Percentiles rank a stretch among this genome's conserved stretches.
These are phyloP conservation scores for Anisodus acutangulus DNA, from an alignment of 257 asterid genomes.

Conservation along the genomic window DNA sequence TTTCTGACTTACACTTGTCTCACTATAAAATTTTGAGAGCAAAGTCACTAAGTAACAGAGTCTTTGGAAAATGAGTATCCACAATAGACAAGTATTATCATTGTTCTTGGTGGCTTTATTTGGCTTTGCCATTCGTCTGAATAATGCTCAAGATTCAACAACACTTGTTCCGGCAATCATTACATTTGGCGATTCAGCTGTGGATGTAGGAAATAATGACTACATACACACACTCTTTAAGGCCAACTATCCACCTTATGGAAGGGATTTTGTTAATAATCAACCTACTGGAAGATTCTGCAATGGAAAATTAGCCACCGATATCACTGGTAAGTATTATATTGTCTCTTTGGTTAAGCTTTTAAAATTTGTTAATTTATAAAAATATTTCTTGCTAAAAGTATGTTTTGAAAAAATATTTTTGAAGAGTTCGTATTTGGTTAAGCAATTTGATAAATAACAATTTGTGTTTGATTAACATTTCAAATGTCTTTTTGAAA, in stretches of 20 bases:
- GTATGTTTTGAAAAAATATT: too few relatives aligned
- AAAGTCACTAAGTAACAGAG: neutral
- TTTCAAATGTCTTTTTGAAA: too few relatives aligned
- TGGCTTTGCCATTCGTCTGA: conserved; percentile 39
- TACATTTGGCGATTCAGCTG: conserved; percentile 81
- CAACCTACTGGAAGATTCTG: conserved; percentile 89
- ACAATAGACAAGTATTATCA: conserved; percentile 7
- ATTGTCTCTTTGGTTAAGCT: too few relatives aligned
- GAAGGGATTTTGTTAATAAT: conserved; percentile 64
- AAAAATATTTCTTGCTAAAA: too few relatives aligned
- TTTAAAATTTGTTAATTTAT: too few relatives aligned
- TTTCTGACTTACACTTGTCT: neutral
- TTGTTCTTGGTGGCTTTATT: conserved; percentile 37
- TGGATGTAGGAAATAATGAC: conserved; percentile 91
- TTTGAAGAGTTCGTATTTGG: too few relatives aligned
- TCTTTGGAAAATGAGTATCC: conserved; percentile 37
- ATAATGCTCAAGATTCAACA: conserved; percentile 49
- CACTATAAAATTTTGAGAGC: neutral
- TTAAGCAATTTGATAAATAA: too few relatives aligned
- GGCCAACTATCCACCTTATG: conserved; percentile 92
- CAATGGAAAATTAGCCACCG: conserved; percentile 90
- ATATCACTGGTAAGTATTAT: conserved; percentile 64
- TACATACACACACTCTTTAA: conserved; percentile 61
- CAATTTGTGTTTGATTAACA: too few relatives aligned
- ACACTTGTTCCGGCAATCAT: conserved; percentile 78